Evolutionary conservation across 1,139 yeast species (phyloP), one percentile per base, ranked within the genome.

Genomic region (Candida sp.): DNA sequence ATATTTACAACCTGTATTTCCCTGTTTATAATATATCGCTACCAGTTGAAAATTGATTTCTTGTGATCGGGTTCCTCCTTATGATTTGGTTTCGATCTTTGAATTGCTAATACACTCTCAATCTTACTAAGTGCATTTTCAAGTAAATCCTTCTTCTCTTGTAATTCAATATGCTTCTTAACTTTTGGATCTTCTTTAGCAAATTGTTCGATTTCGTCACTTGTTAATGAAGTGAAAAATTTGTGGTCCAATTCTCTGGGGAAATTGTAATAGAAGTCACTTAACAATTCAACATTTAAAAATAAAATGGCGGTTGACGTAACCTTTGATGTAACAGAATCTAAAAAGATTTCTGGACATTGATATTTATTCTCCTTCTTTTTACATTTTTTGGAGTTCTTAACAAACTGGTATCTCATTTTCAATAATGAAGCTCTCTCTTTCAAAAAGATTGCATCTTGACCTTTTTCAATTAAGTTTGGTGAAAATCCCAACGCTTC

Each of bases 171-270:
- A 57, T 95, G 99, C 53, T 84, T 79, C 59, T 85, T 85, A 47
- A 93, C 81, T 66, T 84, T 87, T 12, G 96, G 95, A 66, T 95
- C 99, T 63, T 95, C 98, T 57, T 89, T 89, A 1, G 99, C 99
- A 68, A 91, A 88, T 47, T 70, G 68, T 57, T 91, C 98, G 47
- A 93, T 77, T 57, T 91, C 95, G 43, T 89, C 96, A 42, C 75
- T 75, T 8, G 81, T 72, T 55, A 93, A 69, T 42, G 74, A 75
- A 48, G 73, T 74, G 48, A 87, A 82, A 49, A 95, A 76, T 51
- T 84, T 81, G 45, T 74, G 73, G 63, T 95, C 99, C 49, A 95
- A 73, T 60, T 90, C 97, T 45, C 98, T 77, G 1, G 99, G 99
- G 67, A 95, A 93, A 56, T 89, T 90, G 65, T 95, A 93, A 64